phyloP scores from a whole-genome alignment of 2,329 filamentous ascomycete species.

The Lasiodiplodia sp. region DNA sequence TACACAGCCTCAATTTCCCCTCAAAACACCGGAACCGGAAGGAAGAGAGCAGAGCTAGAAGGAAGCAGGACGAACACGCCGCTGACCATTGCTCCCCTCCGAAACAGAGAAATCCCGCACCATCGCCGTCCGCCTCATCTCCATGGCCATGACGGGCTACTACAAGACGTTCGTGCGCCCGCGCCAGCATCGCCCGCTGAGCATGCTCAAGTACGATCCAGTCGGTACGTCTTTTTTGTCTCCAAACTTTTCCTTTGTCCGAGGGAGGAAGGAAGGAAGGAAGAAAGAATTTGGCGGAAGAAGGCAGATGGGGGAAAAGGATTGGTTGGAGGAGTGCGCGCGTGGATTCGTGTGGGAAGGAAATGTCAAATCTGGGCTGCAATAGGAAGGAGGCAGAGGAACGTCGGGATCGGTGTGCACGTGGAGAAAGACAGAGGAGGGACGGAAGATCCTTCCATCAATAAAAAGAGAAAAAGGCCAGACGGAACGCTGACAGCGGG shows the following conservation, averaged over 20 bases:
- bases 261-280: not conserved
- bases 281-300: not conserved
- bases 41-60: too few relatives aligned
- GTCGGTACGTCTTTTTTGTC: conserved; percentile 70
- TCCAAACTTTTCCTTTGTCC: not conserved
- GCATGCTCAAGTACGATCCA: conserved; percentile 98
- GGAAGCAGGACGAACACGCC: not conserved
- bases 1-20: too few relatives aligned
- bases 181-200: conserved; percentile 80
- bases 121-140: conserved; percentile 90
- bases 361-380: too few relatives aligned
- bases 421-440: not conserved
- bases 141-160: conserved; percentile 98
- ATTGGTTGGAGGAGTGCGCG: not conserved
- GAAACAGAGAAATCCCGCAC: conserved; percentile 79
- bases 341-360: too few relatives aligned
- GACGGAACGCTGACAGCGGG: not conserved
- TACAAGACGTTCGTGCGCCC: conserved; percentile 91
- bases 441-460: too few relatives aligned
- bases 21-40: too few relatives aligned
- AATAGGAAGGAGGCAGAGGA: too few relatives aligned
- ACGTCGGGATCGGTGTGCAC: too few relatives aligned
- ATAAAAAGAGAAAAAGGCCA: too few relatives aligned
- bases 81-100: not conserved
- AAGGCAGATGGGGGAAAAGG: too few relatives aligned